These are phyloP conservation scores for Ogataea pignaliae DNA, from an alignment of 805 yeast genomes.

Conservation along the genomic window DNA sequence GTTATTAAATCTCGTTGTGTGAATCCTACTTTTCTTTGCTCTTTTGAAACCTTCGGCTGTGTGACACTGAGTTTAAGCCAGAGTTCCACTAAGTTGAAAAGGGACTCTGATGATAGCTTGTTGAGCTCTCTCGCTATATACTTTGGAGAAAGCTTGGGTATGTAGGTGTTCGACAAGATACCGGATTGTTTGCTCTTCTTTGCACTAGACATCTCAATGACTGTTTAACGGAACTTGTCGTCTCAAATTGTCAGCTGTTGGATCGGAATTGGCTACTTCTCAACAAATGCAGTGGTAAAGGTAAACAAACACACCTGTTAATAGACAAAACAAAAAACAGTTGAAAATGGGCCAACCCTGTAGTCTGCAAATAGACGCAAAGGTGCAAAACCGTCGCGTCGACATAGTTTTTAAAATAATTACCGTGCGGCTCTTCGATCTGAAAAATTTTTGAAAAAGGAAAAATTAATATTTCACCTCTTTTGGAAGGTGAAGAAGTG, in stretches of 20 bases:
- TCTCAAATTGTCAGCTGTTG: no score
- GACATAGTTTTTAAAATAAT: no score
- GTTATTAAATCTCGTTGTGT: constrained; percentile 14
- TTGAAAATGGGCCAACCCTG: no score
- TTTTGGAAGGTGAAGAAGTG: no score
- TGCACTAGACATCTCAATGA: not conserved
- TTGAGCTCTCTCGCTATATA: constrained; percentile 22
- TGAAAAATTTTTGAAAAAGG: no score
- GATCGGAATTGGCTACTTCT: no score
- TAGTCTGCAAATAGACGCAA: no score
- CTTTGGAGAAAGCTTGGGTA: constrained; percentile 25
- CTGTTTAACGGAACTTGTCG: no score
- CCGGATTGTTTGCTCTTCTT: constrained; percentile 20
- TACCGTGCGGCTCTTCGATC: no score
- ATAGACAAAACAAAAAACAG: no score
- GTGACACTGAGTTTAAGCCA: constrained; percentile 31
- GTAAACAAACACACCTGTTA: not conserved
- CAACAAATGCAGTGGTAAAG: not conserved
- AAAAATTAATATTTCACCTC: no score
- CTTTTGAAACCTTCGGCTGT: constrained; percentile 23
- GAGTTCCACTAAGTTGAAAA: constrained; percentile 27
- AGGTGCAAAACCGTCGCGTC: no score
- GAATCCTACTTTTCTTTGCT: constrained; percentile 15
- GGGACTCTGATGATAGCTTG: constrained; percentile 25
- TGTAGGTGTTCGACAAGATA: constrained; percentile 30